These are phyloP conservation scores for Dryadomyces quercivorus DNA, from an alignment of 2,329 filamentous ascomycete genomes.

Conservation along the genomic window DNA sequence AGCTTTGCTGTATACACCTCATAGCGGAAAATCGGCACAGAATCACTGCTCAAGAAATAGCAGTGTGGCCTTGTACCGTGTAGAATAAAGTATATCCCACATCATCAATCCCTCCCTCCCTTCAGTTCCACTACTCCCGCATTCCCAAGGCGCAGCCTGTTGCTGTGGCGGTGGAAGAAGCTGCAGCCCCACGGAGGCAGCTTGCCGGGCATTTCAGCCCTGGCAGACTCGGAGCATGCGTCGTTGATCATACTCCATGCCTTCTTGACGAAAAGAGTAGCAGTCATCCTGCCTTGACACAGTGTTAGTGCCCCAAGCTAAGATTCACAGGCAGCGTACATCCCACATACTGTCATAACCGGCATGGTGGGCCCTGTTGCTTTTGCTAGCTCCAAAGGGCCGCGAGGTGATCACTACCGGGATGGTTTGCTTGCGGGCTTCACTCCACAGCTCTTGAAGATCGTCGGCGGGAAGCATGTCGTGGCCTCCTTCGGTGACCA, in stretches of 20 bases:
- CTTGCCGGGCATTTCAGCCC: not conserved
- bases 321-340: not conserved
- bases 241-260: slow-evolving; percentile 5
- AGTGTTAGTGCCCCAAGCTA: no score
- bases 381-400: slow-evolving; percentile 7
- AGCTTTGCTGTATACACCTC: slow-evolving; percentile 1
- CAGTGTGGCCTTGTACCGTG: slow-evolving; percentile 1
- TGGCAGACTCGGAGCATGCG: not conserved
- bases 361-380: slow-evolving; percentile 35
- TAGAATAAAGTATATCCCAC: slow-evolving; percentile 1
- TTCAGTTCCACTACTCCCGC: slow-evolving; percentile 8
- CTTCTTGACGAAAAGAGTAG: slow-evolving; percentile 24
- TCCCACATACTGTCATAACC: slow-evolving; percentile 42
- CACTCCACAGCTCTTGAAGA: slow-evolving; percentile 9
- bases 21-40: no score
- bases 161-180: slow-evolving; percentile 13
- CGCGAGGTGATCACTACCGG: slow-evolving; percentile 1
- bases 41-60: no score
- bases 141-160: slow-evolving; percentile 14
- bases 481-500: slow-evolving; percentile 58
- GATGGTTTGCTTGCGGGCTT: not conserved
- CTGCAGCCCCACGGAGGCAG: slow-evolving; percentile 11
- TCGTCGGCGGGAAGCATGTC: slow-evolving; percentile 48
- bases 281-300: slow-evolving; percentile 27
- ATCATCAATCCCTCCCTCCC: not conserved